Evolutionary conservation across 495 filamentous ascomycete species (phyloP), one percentile per base, ranked within the genome.

Genomic region (Lophiotrema nucula): DNA sequence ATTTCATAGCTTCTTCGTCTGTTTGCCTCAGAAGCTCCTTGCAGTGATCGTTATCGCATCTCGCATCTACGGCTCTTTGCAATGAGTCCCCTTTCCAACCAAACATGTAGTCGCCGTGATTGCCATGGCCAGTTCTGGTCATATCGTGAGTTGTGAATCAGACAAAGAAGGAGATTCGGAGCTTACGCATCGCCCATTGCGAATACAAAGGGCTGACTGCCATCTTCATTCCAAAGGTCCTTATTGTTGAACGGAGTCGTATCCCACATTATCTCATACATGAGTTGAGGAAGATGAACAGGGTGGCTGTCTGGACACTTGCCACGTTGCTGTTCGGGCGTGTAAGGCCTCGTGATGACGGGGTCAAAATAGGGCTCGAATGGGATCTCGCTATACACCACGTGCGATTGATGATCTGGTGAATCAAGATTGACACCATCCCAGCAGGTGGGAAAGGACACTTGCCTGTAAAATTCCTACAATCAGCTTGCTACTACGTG

Each of bases 251-350:
- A 79, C 16, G 47, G 62, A 23, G 62, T 69, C 0, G 74, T 76
- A 39, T 77, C 75, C 73, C 72, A 79, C 27, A 79, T 75, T 13
- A 79, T 74, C 58, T 79, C 77, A 58, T 74, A 77, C 72, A 78
- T 77, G 26, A 79, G 63, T 66, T 79, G 77, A 4, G 77, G 77
- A 33, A 79, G 74, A 0, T 69, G 62, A 21, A 79, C 69, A 1
- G 77, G 76, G 67, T 79, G 77, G 0, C 70, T 71, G 10, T 72
- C 67, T 0, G 77, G 77, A 68, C 77, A 79, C 49, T 66, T 46
- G 25, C 76, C 76, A 42, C 72, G 67, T 2, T 62, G 13, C 18
- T 46, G 18, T 33, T 3, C 51, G 1, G 52, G 51, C 15, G 43
- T 62, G 24, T 45, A 45, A 1, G 58, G 58, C 3, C 52, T 19